Evolutionary conservation across 2,329 filamentous ascomycete genomes (phyloP), one percentile per base, ranked within the genome.

Genomic region (Diaporthe capsici): DNA sequence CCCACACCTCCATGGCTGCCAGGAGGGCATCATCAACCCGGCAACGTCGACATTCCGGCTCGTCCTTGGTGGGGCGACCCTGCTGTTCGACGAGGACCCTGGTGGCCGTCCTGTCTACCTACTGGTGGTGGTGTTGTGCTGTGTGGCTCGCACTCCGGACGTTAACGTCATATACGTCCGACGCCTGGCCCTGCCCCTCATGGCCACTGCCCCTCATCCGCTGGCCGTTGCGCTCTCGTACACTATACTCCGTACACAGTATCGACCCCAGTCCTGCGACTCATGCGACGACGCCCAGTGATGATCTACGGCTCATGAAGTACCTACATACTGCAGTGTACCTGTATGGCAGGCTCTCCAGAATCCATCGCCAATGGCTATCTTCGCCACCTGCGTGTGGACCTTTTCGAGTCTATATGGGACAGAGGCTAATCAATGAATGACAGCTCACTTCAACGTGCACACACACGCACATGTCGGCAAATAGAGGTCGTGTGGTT

Each of bases 401-500:
- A 13, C 34, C 34, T 34, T 55, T 49, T 70, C n/a, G n/a, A 28
- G 65, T 55, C 49, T 70, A 70, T 8, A 25, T 20, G 31, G 47
- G 12, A 53, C 47, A 53, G 31, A 53, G 47, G 31, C 44, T 53
- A 53, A 68, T 13, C 37, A 39, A 25, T 39, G 4, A 39, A 6
- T 68, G 65, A 70, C 65, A 55, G 65, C 65, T 42, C 58, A 42
- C 49, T 22, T 8, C 22, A 39, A 55, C 34, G 47, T n/a, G 37
- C 63, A 9, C 47, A 55, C 47, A 25, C 31, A 53, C 22, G 31
- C 47, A 53, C 65, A 55, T 51, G 47, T 70, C 65, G 65, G 65
- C 65, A 70, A 15, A 53, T 70, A 12, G 63, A 70, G 34, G 65
- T 55, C 49, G 65, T 55, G 65, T 70, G 65, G 65, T 70, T 55